Evolutionary conservation across 176 grass and related monocot species (phyloP), one percentile per base, ranked within the genome.

Genomic region (Dendrocalamus sinicus): DNA sequence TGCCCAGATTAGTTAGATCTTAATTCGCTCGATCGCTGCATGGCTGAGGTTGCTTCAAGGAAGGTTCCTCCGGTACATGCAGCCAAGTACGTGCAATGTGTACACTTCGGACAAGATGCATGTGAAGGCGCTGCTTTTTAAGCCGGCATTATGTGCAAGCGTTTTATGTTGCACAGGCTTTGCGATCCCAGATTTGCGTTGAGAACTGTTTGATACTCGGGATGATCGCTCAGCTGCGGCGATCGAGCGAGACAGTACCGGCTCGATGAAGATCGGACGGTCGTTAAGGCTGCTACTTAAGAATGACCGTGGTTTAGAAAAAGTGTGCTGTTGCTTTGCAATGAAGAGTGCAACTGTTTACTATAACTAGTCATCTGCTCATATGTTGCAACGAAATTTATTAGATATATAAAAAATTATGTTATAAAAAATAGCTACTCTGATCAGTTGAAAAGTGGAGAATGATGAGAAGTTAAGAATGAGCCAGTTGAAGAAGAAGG

Each of bases 81-180:
- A 72, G 10, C 35, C 53, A 79, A 90, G 60, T 75, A n/a, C 80
- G 84, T 84, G 89, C 74, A 50, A 17, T 87, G 68, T 84, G 67
- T 40, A 43, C 60, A 16, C 80, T 63, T 79, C 50, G 89, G 89
- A 87, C 89, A 68, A 91, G 12, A 0, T 8, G 85, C 89, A 87
- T 70, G 89, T 91, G 89, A 80, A 13, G 30, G 79, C 89, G 41
- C 48, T 8, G 4, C 67, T 79, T 90, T 90, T 87, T 13, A 87
- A 48, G 74, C 17, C 74, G 23, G 48, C 72, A 60, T 52, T 77
- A 16, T 60, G 37, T 71, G 52, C 52, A 44, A 64, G 22, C 19
- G 9, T 24, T 16, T 70, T 61, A 20, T 88, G 51, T 70, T 76
- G 72, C 17, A 26, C n/a, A 24, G 11, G 59, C 59, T 61, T 12